Evolutionary conservation across 83 land plant species (phyloP).

Genomic region (Picea abies): DNA sequence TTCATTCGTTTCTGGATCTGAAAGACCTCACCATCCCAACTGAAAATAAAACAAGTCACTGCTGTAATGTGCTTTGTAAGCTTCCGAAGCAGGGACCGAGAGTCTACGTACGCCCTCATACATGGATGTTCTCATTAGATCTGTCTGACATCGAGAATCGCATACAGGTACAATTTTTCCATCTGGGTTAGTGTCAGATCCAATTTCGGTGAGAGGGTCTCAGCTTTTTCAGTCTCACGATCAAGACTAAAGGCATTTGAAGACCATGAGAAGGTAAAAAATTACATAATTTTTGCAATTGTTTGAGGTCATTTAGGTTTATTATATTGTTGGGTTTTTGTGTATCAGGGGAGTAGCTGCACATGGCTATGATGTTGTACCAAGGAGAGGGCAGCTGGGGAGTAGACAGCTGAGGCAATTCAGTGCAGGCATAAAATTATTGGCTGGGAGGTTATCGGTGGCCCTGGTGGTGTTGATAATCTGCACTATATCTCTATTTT

Average conservation of each 20-base stretch:
- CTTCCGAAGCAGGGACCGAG: no score
- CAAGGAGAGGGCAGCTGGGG: slow-evolving; percentile 18
- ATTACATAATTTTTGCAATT: background rate
- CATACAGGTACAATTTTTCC: background rate
- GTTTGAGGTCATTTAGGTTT: background rate
- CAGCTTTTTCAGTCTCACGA: background rate
- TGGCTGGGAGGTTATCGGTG: no score
- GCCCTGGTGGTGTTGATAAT: no score
- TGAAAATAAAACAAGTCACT: no score
- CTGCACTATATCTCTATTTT: no score
- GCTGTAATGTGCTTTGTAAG: no score
- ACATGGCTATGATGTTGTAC: slow-evolving; percentile 7
- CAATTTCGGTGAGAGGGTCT: background rate
- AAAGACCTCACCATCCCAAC: no score
- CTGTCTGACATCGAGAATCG: no score
- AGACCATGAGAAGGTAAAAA: slow-evolving; percentile 12
- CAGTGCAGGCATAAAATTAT: slow-evolving; percentile 1
- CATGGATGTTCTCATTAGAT: no score
- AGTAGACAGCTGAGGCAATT: slow-evolving; percentile 20
- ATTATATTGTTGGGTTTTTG: background rate
- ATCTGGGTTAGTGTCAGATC: slow-evolving; percentile 3
- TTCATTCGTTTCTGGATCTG: no score
- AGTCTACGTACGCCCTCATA: no score
- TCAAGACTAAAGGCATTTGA: background rate
- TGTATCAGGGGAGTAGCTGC: slow-evolving; percentile 1